phyloP scores from a whole-genome alignment of 176 grass and related monocot genomes.

The Eleusine coracana region DNA sequence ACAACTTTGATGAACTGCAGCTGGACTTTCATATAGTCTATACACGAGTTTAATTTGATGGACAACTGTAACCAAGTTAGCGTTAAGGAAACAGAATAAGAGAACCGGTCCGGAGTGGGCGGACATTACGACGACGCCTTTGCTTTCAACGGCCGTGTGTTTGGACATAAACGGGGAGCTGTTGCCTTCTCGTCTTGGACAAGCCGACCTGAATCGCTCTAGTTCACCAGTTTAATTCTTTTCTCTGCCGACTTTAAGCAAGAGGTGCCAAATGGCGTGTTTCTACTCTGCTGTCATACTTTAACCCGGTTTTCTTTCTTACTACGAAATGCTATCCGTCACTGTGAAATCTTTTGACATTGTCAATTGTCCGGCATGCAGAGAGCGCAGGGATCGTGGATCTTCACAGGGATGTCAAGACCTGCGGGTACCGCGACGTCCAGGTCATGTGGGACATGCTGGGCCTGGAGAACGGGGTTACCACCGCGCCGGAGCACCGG shows the following conservation, averaged over 20 bases:
- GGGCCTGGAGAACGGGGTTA: slow-evolving; percentile 49
- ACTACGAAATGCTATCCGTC: not conserved
- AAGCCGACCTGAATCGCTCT: not conserved
- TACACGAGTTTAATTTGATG: too few relatives aligned
- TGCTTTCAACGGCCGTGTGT: slow-evolving; percentile 34
- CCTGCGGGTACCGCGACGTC: slow-evolving; percentile 80
- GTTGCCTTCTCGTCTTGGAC: not conserved
- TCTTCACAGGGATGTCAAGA: slow-evolving; percentile 76
- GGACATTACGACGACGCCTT: slow-evolving; percentile 29
- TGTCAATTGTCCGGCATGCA: slow-evolving; percentile 7
- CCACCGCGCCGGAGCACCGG: slow-evolving; percentile 37
- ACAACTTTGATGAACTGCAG: too few relatives aligned
- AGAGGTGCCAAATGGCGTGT: slow-evolving; percentile 5
- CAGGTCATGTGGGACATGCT: slow-evolving; percentile 95
- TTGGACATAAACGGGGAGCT: not conserved
- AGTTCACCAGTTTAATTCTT: not conserved
- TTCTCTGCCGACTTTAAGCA: not conserved
- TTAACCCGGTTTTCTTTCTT: too few relatives aligned
- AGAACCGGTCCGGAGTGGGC: not conserved
- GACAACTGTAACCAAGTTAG: too few relatives aligned
- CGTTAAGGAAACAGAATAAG: not conserved
- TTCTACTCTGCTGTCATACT: not conserved
- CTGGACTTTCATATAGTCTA: too few relatives aligned
- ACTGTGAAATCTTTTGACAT: not conserved
- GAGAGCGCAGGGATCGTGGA: slow-evolving; percentile 63